phyloP scores from a whole-genome alignment of 2,329 filamentous ascomycete species.

The Tolypocladium sp. region DNA sequence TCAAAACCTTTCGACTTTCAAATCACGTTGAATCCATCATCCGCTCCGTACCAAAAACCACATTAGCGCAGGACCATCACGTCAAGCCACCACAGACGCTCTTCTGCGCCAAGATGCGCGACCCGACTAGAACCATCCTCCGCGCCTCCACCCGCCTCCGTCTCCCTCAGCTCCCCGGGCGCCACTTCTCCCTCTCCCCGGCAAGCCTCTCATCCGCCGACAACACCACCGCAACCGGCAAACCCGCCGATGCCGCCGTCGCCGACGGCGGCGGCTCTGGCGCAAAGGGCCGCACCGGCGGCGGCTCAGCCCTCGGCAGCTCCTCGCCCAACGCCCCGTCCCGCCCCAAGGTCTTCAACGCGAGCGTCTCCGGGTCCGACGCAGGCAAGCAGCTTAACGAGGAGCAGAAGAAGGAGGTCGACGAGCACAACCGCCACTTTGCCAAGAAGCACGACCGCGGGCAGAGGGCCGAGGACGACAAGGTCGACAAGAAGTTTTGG shows the following conservation, averaged over 20 bases:
- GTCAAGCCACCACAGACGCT: no score
- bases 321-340: slow-evolving; percentile 24
- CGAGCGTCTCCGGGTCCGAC: slow-evolving; percentile 27
- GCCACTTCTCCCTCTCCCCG: neutral
- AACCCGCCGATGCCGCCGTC: neutral
- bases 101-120: no score
- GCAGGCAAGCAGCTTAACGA: slow-evolving; percentile 26
- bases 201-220: no score
- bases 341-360: slow-evolving; percentile 43
- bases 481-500: slow-evolving; percentile 50
- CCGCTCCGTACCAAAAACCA: no score
- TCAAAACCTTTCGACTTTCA: no score
- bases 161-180: neutral
- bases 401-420: slow-evolving; percentile 47
- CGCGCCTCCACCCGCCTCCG: neutral
- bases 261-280: slow-evolving; percentile 8
- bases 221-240: neutral
- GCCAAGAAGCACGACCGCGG: slow-evolving; percentile 42
- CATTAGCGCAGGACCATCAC: no score
- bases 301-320: slow-evolving; percentile 23
- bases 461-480: slow-evolving; percentile 30
- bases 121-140: no score
- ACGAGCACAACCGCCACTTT: slow-evolving; percentile 50
- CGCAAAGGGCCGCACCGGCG: slow-evolving; percentile 26
- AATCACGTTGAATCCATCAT: no score